Evolutionary conservation across 73 alveolate species (phyloP), one percentile per base, ranked within the genome.

Genomic region (Paramecium sonneborni): DNA sequence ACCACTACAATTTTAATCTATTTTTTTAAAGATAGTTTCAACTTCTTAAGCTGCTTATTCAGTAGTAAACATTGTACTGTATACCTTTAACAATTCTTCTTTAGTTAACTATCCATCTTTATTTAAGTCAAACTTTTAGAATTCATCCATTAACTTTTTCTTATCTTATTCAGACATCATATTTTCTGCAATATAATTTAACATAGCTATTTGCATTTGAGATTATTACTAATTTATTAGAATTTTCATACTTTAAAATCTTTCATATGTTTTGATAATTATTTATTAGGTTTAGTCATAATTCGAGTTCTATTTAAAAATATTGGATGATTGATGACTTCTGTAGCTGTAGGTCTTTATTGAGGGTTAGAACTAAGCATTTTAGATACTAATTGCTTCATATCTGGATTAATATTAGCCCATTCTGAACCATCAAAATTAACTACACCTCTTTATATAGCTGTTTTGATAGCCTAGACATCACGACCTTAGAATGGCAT

Each of bases 401-500:
- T 79, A 8, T 46, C 37, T 12, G 69, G 90, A 79, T 43, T 39
- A 34, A 79, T 79, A 43, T 26, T 26, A 30, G n/a, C 41, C 90
- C 90, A 79, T 44, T 38, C 69, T 38, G 44, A 41, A 5, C 76
- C 48, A 20, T 43, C 69, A 26, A 43, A 79, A 79, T 79, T 46
- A 11, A 79, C 76, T 8, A 30, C 41, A 38, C 90, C 90, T 43
- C 90, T 79, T 79, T 39, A 18, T 18, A 79, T 79, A 0, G 90
- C 70, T 2, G 72, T 14, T 79, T 79, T 79, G 28, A 79, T 14
- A 11, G 76, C 32, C 28, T 43, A 12, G 18, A 20, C 21, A n/a
- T 79, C 90, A 15, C 72, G 46, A 10, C 76, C 90, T 23, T 39
- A 41, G 41, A 79, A 79, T 24, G 90, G 90, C 90, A 79, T 79